phyloP scores from a whole-genome alignment of 257 asterid species.

The Parsonsia alboflavescens region DNA sequence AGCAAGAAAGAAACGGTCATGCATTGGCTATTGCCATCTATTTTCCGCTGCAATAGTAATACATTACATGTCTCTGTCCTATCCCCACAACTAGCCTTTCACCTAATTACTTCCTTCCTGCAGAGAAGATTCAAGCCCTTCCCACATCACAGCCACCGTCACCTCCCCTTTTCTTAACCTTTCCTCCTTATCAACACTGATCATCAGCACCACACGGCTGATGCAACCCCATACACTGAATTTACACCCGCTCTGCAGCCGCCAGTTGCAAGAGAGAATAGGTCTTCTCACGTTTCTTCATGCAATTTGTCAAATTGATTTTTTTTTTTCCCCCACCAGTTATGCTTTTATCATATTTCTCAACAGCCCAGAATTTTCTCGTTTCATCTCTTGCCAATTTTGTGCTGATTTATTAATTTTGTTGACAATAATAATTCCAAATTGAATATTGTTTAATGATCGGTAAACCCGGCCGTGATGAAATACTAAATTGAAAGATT shows the following conservation, averaged over 20 bases:
- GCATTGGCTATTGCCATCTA: neutral
- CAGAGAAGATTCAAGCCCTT: neutral
- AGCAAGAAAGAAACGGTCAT: slow-evolving; percentile 3
- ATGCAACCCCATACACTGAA: neutral
- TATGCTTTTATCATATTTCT: neutral
- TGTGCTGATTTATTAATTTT: neutral
- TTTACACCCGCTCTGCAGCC: neutral
- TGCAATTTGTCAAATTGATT: neutral
- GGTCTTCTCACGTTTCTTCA: neutral
- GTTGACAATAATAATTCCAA: neutral
- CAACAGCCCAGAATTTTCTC: neutral
- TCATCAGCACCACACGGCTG: neutral
- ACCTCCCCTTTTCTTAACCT: neutral
- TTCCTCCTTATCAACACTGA: neutral
- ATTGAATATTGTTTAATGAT: no score
- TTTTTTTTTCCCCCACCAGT: neutral
- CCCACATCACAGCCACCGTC: neutral
- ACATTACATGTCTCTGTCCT: neutral
- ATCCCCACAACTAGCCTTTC: neutral
- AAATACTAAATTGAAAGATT: neutral
- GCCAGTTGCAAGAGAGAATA: neutral
- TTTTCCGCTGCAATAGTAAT: neutral
- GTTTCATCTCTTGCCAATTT: neutral
- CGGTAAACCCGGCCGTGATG: no score
- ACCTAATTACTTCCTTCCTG: slow-evolving; percentile 2